Evolutionary conservation across 2,329 filamentous ascomycete species (phyloP).

Genomic region (Akanthomyces dipterigenus): DNA sequence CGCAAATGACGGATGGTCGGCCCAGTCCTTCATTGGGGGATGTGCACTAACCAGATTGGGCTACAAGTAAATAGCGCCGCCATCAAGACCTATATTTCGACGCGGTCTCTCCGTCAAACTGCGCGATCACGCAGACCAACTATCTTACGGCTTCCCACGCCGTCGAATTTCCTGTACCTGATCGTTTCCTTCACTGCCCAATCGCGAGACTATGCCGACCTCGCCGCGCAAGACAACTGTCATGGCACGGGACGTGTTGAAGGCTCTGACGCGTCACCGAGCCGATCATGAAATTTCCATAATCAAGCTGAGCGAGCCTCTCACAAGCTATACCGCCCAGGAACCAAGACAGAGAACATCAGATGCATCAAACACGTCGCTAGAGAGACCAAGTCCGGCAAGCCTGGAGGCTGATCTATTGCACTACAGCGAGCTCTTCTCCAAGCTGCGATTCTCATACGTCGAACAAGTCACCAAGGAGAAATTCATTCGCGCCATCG

Average conservation of each 20-base stretch:
- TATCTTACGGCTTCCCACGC: too few relatives aligned
- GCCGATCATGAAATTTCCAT: conserved; percentile 61
- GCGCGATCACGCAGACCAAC: neutral
- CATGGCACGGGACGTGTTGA: conserved; percentile 36
- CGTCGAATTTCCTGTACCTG: neutral
- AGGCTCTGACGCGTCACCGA: conserved; percentile 47
- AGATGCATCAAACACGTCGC: conserved; percentile 60
- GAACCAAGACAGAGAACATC: conserved; percentile 52
- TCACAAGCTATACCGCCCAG: conserved; percentile 45
- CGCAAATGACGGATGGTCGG: neutral
- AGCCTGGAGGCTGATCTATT: conserved; percentile 75
- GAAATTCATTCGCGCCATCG: conserved; percentile 89
- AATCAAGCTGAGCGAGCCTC: conserved; percentile 68
- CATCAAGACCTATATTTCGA: neutral
- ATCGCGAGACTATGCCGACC: conserved; percentile 14
- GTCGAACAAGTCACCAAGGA: conserved; percentile 98
- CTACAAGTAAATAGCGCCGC: conserved; percentile 33
- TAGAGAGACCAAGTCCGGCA: conserved; percentile 64
- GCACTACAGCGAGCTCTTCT: conserved; percentile 93
- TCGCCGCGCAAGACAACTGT: conserved; percentile 18
- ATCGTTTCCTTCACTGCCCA: neutral
- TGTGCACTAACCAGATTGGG: conserved; percentile 22
- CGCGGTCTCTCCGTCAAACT: neutral
- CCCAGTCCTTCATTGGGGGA: neutral
- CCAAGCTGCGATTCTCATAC: conserved; percentile 93